phyloP scores from a whole-genome alignment of 129 eudicot genomes.

The Logfia minima region DNA sequence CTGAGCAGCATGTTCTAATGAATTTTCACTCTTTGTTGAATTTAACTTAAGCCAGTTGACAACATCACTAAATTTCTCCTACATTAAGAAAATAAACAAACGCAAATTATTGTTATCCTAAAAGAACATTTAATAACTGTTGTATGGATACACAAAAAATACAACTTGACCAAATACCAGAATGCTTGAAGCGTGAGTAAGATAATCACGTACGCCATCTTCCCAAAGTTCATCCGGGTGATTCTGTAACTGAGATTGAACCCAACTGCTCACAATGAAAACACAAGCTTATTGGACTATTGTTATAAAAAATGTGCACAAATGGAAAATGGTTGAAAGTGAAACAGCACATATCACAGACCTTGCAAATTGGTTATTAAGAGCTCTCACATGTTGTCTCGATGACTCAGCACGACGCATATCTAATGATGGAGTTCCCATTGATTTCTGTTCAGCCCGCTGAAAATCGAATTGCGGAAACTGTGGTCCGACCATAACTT shows the following conservation, averaged over 20 bases:
- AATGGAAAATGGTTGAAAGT: neutral
- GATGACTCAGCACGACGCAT: constrained; percentile 62
- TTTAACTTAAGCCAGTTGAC: constrained; percentile 91
- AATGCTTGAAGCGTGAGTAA: constrained; percentile 70
- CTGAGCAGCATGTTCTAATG: constrained; percentile 20
- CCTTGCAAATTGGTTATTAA: constrained; percentile 93
- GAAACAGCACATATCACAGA: constrained; percentile 32
- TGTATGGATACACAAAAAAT: neutral
- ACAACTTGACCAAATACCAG: constrained; percentile 41
- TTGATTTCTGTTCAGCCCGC: constrained; percentile 44
- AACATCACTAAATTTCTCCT: constrained; percentile 91
- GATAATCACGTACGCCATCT: constrained; percentile 83
- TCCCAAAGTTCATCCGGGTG: constrained; percentile 99
- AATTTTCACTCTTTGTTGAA: constrained; percentile 49
- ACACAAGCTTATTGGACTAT: neutral
- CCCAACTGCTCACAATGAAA: constrained; percentile 67
- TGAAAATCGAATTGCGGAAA: constrained; percentile 47
- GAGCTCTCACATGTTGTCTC: constrained; percentile 95
- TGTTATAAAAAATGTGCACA: neutral
- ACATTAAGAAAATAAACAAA: constrained; percentile 29
- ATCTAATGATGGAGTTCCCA: constrained; percentile 51
- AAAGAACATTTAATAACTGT: neutral
- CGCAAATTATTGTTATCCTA: neutral
- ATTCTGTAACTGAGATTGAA: constrained; percentile 71
- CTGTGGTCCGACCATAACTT: constrained; percentile 51